Percentiles rank a stretch among this genome's conserved stretches.
phyloP scores from a whole-genome alignment of 2,329 filamentous ascomycete species.

The Fusarium sp. region DNA sequence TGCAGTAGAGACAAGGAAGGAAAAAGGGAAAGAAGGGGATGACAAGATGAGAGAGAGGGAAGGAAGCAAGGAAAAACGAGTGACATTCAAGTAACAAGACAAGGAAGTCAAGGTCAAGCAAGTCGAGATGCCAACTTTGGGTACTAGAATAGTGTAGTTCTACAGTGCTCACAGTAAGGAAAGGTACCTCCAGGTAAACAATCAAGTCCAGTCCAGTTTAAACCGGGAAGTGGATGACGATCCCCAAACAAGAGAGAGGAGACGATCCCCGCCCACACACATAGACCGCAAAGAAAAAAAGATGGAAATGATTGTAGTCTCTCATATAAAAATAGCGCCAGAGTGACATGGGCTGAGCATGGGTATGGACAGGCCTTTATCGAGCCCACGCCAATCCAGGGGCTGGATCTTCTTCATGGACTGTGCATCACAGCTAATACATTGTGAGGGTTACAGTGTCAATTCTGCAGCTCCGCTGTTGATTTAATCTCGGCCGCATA shows the following conservation, averaged over 20 bases:
- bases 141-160: background rate
- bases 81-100: constrained; percentile 20
- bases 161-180: background rate
- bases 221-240: constrained; percentile 46
- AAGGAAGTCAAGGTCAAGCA: constrained; percentile 16
- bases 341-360: constrained; percentile 25
- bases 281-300: constrained; percentile 1
- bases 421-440: constrained; percentile 15
- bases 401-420: constrained; percentile 7
- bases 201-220: constrained; percentile 20
- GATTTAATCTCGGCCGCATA: constrained; percentile 47
- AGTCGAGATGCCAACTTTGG: background rate
- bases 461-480: constrained; percentile 21
- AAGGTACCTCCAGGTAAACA: background rate
- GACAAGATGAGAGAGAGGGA: constrained; percentile 6
- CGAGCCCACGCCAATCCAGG: constrained; percentile 43
- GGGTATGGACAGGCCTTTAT: constrained; percentile 41
- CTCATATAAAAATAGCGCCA: constrained; percentile 7
- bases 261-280: constrained; percentile 33
- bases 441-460: constrained; percentile 35
- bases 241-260: constrained; percentile 37
- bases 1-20: constrained; percentile 8
- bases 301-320: constrained; percentile 22
- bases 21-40: constrained; percentile 13
- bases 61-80: constrained; percentile 24